phyloP scores from a whole-genome alignment of 176 grass and related monocot species.

The Lolium multiflorum region DNA sequence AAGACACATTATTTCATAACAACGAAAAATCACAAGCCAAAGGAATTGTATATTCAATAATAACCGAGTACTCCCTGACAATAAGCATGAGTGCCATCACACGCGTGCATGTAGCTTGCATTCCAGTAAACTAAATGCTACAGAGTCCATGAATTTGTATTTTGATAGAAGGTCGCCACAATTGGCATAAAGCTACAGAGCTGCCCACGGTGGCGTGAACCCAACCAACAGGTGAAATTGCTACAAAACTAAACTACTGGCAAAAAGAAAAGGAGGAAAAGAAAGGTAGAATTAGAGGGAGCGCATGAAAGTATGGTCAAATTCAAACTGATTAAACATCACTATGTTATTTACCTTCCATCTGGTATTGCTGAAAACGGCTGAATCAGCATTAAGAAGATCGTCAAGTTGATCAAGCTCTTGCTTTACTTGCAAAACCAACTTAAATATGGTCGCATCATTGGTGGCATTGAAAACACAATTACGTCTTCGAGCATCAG shows the following conservation, averaged over 20 bases:
- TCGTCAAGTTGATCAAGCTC: constrained; percentile 78
- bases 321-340: constrained; percentile 7
- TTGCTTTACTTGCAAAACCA: constrained; percentile 69
- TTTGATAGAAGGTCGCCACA: not conserved
- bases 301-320: not conserved
- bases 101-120: not conserved
- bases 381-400: constrained; percentile 76
- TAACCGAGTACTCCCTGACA: not conserved
- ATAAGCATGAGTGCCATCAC: not conserved
- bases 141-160: not conserved
- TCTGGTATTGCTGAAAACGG: constrained; percentile 62
- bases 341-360: constrained; percentile 72
- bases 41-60: not conserved
- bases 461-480: constrained; percentile 60
- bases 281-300: not conserved
- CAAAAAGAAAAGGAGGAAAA: not conserved
- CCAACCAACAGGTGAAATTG: not conserved
- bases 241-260: not conserved
- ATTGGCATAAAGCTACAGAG: not conserved
- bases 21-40: not conserved
- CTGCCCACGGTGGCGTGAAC: not conserved
- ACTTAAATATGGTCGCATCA: constrained; percentile 44
- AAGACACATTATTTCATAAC: not conserved
- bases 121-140: not conserved
- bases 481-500: constrained; percentile 51